These are phyloP conservation scores for Incumbomyces delicatus DNA, from an alignment of 2,329 filamentous ascomycete genomes.

Conservation along the genomic window DNA sequence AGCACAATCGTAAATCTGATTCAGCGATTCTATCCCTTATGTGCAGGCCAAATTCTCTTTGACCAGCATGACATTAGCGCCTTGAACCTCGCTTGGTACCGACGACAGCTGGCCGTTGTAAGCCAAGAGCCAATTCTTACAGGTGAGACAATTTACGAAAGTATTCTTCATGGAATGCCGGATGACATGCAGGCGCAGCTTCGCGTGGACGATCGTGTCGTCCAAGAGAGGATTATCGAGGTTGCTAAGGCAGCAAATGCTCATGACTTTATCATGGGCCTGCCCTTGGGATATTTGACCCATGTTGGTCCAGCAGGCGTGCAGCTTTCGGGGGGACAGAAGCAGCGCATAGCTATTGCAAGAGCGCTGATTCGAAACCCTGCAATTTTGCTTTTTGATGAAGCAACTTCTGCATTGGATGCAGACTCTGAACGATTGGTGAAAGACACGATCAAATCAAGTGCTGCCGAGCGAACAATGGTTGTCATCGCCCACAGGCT, in stretches of 20 bases:
- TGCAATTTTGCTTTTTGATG: constrained; percentile 52
- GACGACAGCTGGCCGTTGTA: constrained; percentile 57
- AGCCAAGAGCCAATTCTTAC: constrained; percentile 67
- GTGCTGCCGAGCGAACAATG: constrained; percentile 21
- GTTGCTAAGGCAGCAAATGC: constrained; percentile 29
- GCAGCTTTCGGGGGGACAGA: constrained; percentile 54
- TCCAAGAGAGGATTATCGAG: constrained; percentile 25
- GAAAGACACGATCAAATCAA: constrained; percentile 24
- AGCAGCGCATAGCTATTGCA: constrained; percentile 84
- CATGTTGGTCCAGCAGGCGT: constrained; percentile 61
- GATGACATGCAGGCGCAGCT: too few relatives aligned
- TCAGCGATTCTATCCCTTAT: constrained; percentile 28
- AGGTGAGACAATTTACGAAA: constrained; percentile 59
- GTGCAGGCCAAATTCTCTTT: constrained; percentile 23
- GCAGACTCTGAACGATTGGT: constrained; percentile 28
- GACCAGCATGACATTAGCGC: constrained; percentile 42
- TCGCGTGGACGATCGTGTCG: constrained; percentile 5
- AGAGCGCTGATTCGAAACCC: constrained; percentile 76
- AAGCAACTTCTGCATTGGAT: constrained; percentile 30
- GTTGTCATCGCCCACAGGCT: constrained; percentile 23
- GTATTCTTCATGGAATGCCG: constrained; percentile 51
- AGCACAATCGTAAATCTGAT: constrained; percentile 33
- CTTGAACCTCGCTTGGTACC: constrained; percentile 53
- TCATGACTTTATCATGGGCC: constrained; percentile 28
- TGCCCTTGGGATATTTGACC: constrained; percentile 38